Percentiles rank a stretch among this genome's conserved stretches.
phyloP scores from a whole-genome alignment of 2,329 filamentous ascomycete genomes.

The Mollisia scopiformis region DNA sequence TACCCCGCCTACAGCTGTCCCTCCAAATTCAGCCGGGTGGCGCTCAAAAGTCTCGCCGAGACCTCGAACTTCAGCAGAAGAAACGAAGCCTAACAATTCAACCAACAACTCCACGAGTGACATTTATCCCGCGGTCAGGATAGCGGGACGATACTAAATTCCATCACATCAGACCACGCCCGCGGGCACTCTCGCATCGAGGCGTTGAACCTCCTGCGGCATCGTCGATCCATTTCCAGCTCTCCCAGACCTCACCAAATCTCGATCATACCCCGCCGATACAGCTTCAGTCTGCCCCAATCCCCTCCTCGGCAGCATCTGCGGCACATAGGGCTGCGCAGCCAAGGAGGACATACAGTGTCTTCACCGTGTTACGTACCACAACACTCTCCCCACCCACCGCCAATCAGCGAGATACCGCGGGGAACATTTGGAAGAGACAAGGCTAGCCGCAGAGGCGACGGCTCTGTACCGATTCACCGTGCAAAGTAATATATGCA shows the following conservation, averaged over 20 bases:
- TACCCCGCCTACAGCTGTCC: neutral
- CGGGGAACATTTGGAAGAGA: neutral
- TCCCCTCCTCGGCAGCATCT: neutral
- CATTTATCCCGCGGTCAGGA: neutral
- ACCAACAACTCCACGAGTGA: neutral
- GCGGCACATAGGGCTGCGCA: slow-evolving; percentile 3
- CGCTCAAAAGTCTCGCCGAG: neutral
- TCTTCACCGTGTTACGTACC: slow-evolving; percentile 3
- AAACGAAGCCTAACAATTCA: no score
- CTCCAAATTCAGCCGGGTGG: neutral
- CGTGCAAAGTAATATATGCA: slow-evolving; percentile 8
- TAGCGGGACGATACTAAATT: no score
- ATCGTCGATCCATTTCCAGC: neutral
- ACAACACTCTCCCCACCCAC: neutral
- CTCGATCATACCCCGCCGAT: neutral
- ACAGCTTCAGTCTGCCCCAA: neutral
- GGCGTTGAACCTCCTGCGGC: no score
- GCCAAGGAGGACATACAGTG: neutral
- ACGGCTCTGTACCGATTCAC: neutral
- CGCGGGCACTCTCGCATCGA: no score
- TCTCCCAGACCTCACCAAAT: neutral
- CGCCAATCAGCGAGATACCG: neutral
- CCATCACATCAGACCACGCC: no score
- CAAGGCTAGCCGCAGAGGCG: neutral
- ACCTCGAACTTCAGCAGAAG: neutral